A percentile compares a stretch with the other conserved stretches of the same genome.
These are phyloP conservation scores for Brassica carinata DNA, from an alignment of 345 rosid genomes.

Conservation along the genomic window DNA sequence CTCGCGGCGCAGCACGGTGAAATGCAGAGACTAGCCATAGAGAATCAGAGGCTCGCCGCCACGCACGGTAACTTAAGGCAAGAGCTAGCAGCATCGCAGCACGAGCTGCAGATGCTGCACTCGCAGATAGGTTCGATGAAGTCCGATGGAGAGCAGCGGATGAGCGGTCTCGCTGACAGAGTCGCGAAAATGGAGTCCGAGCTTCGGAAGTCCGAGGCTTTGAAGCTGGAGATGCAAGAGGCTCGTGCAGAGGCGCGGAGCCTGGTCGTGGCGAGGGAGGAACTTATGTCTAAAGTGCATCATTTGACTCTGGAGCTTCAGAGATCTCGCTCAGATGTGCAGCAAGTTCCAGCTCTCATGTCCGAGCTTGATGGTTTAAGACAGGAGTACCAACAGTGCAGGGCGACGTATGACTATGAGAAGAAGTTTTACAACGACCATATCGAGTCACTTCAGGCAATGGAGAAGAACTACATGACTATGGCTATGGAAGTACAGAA, in stretches of 20 bases:
- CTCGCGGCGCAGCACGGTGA: conserved; percentile 78
- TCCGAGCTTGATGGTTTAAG: conserved; percentile 77
- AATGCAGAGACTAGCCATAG: conserved; percentile 87
- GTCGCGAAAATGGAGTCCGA: conserved; percentile 81
- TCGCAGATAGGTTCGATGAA: conserved; percentile 66
- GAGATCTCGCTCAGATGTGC: conserved; percentile 71
- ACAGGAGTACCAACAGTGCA: conserved; percentile 95
- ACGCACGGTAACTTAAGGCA: conserved; percentile 79
- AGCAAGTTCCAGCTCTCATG: conserved; percentile 75
- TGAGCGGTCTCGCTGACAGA: conserved; percentile 67
- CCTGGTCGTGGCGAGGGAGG: conserved; percentile 73
- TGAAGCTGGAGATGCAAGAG: conserved; percentile 70
- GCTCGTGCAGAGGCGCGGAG: conserved; percentile 75
- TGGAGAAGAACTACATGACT: conserved; percentile 83
- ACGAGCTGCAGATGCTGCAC: conserved; percentile 83
- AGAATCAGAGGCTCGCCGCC: conserved; percentile 84
- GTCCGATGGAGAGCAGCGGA: conserved; percentile 81
- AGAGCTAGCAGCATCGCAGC: conserved; percentile 89
- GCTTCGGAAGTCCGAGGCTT: conserved; percentile 65
- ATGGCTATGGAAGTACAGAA: conserved; percentile 95
- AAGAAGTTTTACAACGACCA: conserved; percentile 88
- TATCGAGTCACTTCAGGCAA: conserved; percentile 86
- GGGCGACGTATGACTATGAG: conserved; percentile 85
- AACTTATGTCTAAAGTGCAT: conserved; percentile 70
- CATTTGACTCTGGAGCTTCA: conserved; percentile 81